Evolutionary conservation across 306 rosid genomes (phyloP).

Genomic region (Pyrus pyrifolia): DNA sequence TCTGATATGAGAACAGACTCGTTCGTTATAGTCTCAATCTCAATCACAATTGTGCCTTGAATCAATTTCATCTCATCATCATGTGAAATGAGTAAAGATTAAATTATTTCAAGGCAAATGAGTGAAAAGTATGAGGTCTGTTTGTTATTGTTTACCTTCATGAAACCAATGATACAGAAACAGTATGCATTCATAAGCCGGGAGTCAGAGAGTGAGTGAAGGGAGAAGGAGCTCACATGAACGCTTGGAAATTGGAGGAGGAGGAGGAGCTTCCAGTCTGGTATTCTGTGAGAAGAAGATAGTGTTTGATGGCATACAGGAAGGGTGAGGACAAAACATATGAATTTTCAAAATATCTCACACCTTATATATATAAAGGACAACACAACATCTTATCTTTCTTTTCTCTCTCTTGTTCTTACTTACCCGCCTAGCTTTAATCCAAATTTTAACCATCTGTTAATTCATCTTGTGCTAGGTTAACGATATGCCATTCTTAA

Average conservation of each 20-base stretch:
- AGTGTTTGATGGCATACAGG: neutral
- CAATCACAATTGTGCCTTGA: neutral
- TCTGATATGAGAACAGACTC: conserved; percentile 22
- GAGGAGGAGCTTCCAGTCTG: neutral
- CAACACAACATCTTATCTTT: neutral
- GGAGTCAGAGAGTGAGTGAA: neutral
- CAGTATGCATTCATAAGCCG: neutral
- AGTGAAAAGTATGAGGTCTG: neutral
- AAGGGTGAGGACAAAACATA: neutral
- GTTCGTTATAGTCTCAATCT: neutral
- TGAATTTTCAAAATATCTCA: neutral
- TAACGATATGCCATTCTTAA: too few relatives aligned
- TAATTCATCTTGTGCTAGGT: too few relatives aligned
- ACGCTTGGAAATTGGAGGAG: conserved; percentile 11
- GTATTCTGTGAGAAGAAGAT: neutral
- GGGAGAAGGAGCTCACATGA: conserved; percentile 13
- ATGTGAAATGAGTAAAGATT: neutral
- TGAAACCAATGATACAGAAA: conserved; percentile 12
- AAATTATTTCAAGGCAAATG: neutral
- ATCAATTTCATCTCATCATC: neutral
- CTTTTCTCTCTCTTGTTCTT: neutral
- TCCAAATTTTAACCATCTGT: neutral
- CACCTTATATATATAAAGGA: neutral
- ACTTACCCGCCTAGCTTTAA: neutral
- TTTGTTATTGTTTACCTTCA: conserved; percentile 47